Evolutionary conservation across 139 green algal genomes (phyloP), one percentile per base, ranked within the genome.

Genomic region (Auxenochlorella protothecoides): DNA sequence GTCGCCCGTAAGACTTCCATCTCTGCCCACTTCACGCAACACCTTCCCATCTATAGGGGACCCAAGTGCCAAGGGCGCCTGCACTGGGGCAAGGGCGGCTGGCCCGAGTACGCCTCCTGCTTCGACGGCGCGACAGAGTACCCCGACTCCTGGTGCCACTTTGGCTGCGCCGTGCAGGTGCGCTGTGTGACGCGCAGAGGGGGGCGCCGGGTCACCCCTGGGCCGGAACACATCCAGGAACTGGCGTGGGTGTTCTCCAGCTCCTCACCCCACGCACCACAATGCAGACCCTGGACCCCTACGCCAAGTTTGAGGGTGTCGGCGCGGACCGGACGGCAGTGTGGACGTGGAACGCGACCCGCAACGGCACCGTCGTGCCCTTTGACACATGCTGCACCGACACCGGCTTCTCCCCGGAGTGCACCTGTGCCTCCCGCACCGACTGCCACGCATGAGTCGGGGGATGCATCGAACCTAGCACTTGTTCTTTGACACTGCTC

Each of bases 81-180:
- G 70, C 91, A 97, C 76, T 96, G 83, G 81, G 78, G 85, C 84
- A 74, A 91, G 89, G 70, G 82, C 85, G 86, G 86, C 16, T 87
- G 83, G 83, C 74, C 76, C 8, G 59, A 71, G 64, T 61, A 81
- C 11, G 82, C 75, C 11, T 3, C 69, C 12, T 92, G 86, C 80
- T 94, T 91, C 70, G 82, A 89, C 72, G 87, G 82, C 15, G 74
- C 78, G 3, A 61, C 56, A 4, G 80, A 89, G 74, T 92, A 89
- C 70, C 75, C 75, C 5, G 65, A 82, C 7, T 81, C 74, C 14
- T 96, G 88, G 89, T 94, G 90, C 83, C 56, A 90, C 70, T 96
- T 94, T 77, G 89, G 89, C 52, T 96, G 90, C 71, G 85, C 85
- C 2, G 86, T 85, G 51, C 53, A 83, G 16, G 65, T 84, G 71